A percentile compares a stretch with the other conserved stretches of the same genome.
These are phyloP conservation scores for Fusarium sp. DNA, from an alignment of 2,329 filamentous ascomycete genomes.

Conservation along the genomic window DNA sequence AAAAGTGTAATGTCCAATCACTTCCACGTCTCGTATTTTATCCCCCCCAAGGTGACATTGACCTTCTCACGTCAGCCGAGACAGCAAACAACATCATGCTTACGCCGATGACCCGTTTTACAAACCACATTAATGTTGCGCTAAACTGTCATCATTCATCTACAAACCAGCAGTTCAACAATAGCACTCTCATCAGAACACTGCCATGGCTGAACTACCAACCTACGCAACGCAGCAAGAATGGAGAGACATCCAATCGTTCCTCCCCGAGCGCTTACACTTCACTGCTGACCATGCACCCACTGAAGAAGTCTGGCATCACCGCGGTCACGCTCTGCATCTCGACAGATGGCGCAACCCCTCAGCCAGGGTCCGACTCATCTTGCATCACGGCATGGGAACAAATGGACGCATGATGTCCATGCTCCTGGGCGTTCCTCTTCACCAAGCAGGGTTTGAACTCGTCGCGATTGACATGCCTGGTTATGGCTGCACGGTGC, in stretches of 20 bases:
- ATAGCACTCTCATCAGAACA: too few species aligned
- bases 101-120: too few species aligned
- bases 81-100: too few species aligned
- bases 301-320: conserved; percentile 19
- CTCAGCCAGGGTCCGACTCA: conserved; percentile 1
- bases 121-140: too few species aligned
- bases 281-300: conserved; percentile 4
- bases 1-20: too few species aligned
- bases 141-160: too few species aligned
- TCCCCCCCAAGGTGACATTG: too few species aligned
- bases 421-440: conserved; percentile 17
- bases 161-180: too few species aligned
- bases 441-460: conserved; percentile 9
- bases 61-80: too few species aligned
- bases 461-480: conserved; percentile 21
- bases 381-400: conserved; percentile 21
- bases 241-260: conserved; percentile 12
- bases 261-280: conserved; percentile 7
- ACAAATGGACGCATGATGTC: conserved; percentile 28
- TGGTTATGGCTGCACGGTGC: conserved; percentile 7
- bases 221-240: conserved; percentile 5
- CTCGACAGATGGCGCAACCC: conserved; percentile 22
- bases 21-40: too few species aligned
- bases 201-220: conserved; percentile 2
- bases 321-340: conserved; percentile 10